Base-by-base conservation (phyloP, 1,284 basidiomycete genomes). In the Ustilago cynodontis region DNA sequence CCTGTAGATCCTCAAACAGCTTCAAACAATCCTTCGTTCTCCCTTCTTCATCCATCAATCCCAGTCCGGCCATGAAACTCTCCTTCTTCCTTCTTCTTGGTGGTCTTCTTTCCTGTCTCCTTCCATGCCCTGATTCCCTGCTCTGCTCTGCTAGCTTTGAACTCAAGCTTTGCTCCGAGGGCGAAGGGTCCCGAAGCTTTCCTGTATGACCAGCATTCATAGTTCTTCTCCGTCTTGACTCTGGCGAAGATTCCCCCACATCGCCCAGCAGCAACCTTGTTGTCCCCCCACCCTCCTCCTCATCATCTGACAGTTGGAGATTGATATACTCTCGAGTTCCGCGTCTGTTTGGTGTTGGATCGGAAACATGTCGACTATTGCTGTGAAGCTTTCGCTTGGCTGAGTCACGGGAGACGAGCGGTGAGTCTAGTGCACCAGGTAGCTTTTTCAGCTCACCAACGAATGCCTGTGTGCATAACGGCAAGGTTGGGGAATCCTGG, bases 401-500 rank as follows among this genome's bases (percentile, higher is more conserved):
- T 35, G 61, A 61, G 24, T 59, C 24, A 31, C 68, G 47, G 13
- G 60, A 50, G 33, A 76, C 28, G 16, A 76, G 53, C 41, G 73
- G 73, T 28, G 73, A 76, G 49, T 71, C 64, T 16, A 61, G 57
- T 1, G 57, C 66, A 29, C 60, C 59, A 18, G 74, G 70, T 2
- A 77, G 61, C 62, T 77, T 77, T 22, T 61, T 63, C 31, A 77
- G 61, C 43, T 74, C 75, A 4, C 75, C 75, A 1, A 77, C 71
- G 49, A 77, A 77, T 5, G 75, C 75, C 37, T 77, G 75, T 43
- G 75, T 77, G 35, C 75, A 70, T 4, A 77, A 49, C 3, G 75
- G 75, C 14, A 74, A 20, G 0, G 65, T 74, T 8, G 75, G 75
- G 3, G 75, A 77, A 2, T 74, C 71, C 29, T 70, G 75, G n/a